Conservation (phyloP, 2,329 filamentous ascomycete species). For the Talaromyces sp. region DNA sequence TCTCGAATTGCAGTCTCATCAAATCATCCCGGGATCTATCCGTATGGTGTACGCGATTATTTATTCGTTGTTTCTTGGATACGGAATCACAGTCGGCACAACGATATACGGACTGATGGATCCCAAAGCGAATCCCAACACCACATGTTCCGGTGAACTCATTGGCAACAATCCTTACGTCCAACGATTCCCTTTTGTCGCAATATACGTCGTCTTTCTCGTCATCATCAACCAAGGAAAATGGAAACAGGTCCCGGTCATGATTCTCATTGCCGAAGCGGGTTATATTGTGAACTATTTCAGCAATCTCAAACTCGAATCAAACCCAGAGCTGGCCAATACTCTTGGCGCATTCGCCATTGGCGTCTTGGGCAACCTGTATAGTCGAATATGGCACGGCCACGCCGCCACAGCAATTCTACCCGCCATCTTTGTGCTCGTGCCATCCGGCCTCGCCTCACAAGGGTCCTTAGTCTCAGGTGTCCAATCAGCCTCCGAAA, state of each 20-base stretch:
- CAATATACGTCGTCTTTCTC: conserved; percentile 68
- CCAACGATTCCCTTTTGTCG: conserved; percentile 68
- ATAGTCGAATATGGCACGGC: conserved; percentile 68
- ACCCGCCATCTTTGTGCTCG: conserved; percentile 75
- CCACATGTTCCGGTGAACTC: conserved; percentile 49
- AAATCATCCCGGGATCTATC: conserved; percentile 67
- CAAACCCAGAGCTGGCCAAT: conserved; percentile 71
- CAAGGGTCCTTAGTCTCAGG: conserved; percentile 56
- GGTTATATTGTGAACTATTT: conserved; percentile 77
- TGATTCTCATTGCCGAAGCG: conserved; percentile 68
- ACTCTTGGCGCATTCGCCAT: conserved; percentile 74
- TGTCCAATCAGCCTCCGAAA: conserved; percentile 56
- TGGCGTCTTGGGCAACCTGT: conserved; percentile 74
- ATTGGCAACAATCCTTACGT: conserved; percentile 42
- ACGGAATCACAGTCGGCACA: conserved; percentile 67
- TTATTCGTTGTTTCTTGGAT: conserved; percentile 69
- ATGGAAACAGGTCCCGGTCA: conserved; percentile 72
- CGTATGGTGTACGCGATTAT: conserved; percentile 73
- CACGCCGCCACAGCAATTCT: conserved; percentile 81
- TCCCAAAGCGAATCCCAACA: conserved; percentile 49
- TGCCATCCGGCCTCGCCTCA: conserved; percentile 58
- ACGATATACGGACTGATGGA: conserved; percentile 63
- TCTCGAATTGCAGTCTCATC: conserved; percentile 66
- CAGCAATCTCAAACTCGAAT: conserved; percentile 61
- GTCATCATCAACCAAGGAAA: conserved; percentile 79